Percentiles rank a stretch among this genome's conserved stretches.
Evolutionary conservation across 2,329 filamentous ascomycete genomes (phyloP).

Genomic region (Nothophaeocryptopus gaeumannii): DNA sequence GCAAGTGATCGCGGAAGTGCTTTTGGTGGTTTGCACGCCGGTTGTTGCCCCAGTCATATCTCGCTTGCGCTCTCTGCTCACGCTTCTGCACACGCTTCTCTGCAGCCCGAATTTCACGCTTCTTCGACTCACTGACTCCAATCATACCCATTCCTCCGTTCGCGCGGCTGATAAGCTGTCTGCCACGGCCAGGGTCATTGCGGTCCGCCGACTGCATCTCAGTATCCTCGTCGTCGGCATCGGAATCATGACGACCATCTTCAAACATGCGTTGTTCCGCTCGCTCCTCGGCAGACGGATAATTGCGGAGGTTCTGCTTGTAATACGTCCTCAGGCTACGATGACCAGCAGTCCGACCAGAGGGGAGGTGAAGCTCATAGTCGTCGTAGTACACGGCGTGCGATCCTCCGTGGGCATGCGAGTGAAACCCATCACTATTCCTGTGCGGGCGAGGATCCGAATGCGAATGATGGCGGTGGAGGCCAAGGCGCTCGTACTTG

Average conservation of each 20-base stretch:
- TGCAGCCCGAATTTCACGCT: slow-evolving; percentile 61
- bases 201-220: slow-evolving; percentile 18
- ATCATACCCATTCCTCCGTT: slow-evolving; percentile 74
- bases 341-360: slow-evolving; percentile 84
- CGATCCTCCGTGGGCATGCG: slow-evolving; percentile 70
- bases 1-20: slow-evolving; percentile 60
- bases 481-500: slow-evolving; percentile 68
- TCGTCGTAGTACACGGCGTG: slow-evolving; percentile 86
- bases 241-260: slow-evolving; percentile 43
- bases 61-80: slow-evolving; percentile 51
- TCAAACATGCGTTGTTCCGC: slow-evolving; percentile 63
- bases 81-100: slow-evolving; percentile 69
- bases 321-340: slow-evolving; percentile 84
- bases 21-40: slow-evolving; percentile 75
- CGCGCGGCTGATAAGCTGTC: slow-evolving; percentile 58
- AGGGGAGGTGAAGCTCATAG: slow-evolving; percentile 88
- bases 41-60: slow-evolving; percentile 68
- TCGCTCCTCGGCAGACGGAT: slow-evolving; percentile 76
- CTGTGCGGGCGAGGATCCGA: slow-evolving; percentile 67
- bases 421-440: slow-evolving; percentile 75
- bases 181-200: slow-evolving; percentile 32
- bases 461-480: slow-evolving; percentile 73
- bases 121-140: slow-evolving; percentile 73
- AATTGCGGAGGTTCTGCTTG: slow-evolving; percentile 84
- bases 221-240: slow-evolving; percentile 48